Evolutionary conservation across 169 alveolate species (phyloP), one percentile per base, ranked within the genome.

Genomic region (Condylostoma magnum): DNA sequence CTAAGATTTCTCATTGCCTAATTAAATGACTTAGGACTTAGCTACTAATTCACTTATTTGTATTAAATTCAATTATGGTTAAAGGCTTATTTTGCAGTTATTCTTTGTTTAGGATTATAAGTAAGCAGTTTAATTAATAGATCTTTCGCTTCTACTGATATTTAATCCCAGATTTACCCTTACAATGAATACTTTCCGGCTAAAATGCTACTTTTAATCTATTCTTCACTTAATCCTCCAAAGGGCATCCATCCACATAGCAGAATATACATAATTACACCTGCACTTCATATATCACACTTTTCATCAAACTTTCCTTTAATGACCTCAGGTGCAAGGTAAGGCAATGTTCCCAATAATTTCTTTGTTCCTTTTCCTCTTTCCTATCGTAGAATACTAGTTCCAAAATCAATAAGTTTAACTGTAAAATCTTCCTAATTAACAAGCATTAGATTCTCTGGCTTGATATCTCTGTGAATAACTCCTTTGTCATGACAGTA

Each of bases 391-490:
- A n/a, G n/a, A n/a, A n/a, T n/a, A n/a, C n/a, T n/a, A n/a, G n/a
- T n/a, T n/a, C n/a, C n/a, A n/a, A n/a, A n/a, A n/a, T n/a, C n/a
- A n/a, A n/a, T n/a, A n/a, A n/a, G n/a, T n/a, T n/a, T n/a, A n/a
- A n/a, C n/a, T n/a, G n/a, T n/a, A n/a, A n/a, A n/a, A 22, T 33
- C 41, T 33, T 46, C 18, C 73, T 65, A 65, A 22, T 31, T 41
- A 33, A 41, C 25, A 51, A 5, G 33, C 27, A 31, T 25, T 25
- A 27, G 10, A 2, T 70, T 22, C 41, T 58, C 33, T 65, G 77
- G 90, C 80, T 88, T 88, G 22, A 88, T 74, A 54, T 88, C 94
- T 55, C 94, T 80, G 70, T 88, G 94, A 53, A 88, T 83, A 34
- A 88, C 80, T 52, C 84, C 81, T 47, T 69, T 79, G 41, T 71